Evolutionary conservation across 2,329 filamentous ascomycete genomes (phyloP).

Genomic region (Apiospora aurea): DNA sequence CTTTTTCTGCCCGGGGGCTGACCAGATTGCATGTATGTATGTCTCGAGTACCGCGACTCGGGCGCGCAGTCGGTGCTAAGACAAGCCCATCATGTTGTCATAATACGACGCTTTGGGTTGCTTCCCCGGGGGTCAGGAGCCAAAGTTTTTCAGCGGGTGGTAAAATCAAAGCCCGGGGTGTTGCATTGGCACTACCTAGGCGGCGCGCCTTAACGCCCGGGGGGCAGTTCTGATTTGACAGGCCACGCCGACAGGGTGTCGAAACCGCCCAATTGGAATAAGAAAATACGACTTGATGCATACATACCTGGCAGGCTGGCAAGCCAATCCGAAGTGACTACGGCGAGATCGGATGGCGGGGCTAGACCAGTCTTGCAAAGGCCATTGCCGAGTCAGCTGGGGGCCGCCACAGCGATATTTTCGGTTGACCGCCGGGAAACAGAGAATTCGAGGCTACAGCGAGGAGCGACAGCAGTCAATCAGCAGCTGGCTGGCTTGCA

Average conservation of each 20-base stretch:
- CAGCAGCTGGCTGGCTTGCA: neutral
- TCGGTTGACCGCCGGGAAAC: neutral
- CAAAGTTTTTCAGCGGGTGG: neutral
- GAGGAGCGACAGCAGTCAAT: neutral
- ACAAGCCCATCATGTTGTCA: constrained; percentile 1
- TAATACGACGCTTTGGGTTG: constrained; percentile 7
- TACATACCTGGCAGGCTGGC: neutral
- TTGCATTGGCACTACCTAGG: constrained; percentile 9
- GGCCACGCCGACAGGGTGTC: neutral
- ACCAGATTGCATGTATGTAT: neutral
- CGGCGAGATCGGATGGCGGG: neutral
- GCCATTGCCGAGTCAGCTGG: neutral
- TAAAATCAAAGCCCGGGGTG: neutral
- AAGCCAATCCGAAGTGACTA: neutral
- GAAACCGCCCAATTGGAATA: neutral
- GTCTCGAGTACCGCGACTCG: neutral
- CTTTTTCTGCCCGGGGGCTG: constrained; percentile 1
- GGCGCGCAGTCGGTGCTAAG: constrained; percentile 8
- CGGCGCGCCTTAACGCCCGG: neutral
- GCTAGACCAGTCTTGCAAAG: neutral
- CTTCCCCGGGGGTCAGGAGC: neutral
- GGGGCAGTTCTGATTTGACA: neutral
- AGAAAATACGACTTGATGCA: neutral
- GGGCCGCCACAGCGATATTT: neutral
- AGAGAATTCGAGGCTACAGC: constrained; percentile 3